phyloP scores from a whole-genome alignment of 192 early-diverging fungal genomes.

The Coemansia sp. region DNA sequence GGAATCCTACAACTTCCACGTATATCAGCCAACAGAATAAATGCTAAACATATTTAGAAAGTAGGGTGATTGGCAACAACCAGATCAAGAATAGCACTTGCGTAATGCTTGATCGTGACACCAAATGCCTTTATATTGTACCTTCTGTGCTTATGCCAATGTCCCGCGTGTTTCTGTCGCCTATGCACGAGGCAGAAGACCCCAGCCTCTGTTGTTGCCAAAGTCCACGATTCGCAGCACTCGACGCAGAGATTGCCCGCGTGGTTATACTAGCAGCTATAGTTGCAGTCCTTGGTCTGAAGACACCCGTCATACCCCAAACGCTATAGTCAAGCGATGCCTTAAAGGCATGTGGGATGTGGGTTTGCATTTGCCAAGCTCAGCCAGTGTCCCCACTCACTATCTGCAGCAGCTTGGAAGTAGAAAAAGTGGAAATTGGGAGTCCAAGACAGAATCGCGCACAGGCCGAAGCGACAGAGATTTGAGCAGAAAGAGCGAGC shows the following conservation, averaged over 20 bases:
- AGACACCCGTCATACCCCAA: background rate
- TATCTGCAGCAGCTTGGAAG: background rate
- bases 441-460: background rate
- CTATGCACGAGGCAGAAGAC: background rate
- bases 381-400: background rate
- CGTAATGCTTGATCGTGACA: background rate
- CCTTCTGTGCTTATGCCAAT: background rate
- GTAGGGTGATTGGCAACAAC: background rate
- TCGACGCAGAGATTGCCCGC: background rate
- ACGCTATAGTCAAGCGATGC: constrained; percentile 12
- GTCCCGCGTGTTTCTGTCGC: background rate
- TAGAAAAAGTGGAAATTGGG: background rate
- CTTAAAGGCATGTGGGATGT: constrained; percentile 5
- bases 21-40: background rate
- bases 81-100: background rate
- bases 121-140: background rate
- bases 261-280: constrained; percentile 1
- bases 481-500: background rate
- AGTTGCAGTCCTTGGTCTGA: constrained; percentile 6
- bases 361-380: constrained; percentile 26
- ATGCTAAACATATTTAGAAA: background rate
- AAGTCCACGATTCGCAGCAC: background rate
- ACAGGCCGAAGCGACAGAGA: background rate
- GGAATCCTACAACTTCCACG: background rate
- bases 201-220: background rate